These are phyloP conservation scores for Aspergillus panamensis DNA, from an alignment of 495 filamentous ascomycete species.

Conservation along the genomic window DNA sequence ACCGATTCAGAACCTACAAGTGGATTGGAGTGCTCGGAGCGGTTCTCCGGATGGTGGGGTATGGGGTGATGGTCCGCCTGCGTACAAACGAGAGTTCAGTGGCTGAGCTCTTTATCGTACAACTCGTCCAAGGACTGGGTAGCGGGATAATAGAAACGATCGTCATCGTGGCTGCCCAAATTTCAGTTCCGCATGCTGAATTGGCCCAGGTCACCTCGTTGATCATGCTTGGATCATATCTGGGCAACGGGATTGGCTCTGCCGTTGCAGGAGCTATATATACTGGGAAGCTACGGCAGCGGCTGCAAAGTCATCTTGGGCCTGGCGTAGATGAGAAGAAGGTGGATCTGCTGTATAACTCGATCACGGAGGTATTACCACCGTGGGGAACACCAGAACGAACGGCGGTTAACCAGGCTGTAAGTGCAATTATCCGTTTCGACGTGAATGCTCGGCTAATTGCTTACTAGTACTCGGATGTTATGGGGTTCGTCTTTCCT, in stretches of 20 bases:
- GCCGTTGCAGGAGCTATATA: conserved; percentile 49
- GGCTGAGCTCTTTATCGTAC: conserved; percentile 45
- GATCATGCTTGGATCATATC: conserved; percentile 39
- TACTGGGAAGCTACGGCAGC: conserved; percentile 36
- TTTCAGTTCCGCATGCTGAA: conserved; percentile 42
- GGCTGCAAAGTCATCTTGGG: conserved; percentile 33
- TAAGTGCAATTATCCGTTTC: conserved; percentile 18
- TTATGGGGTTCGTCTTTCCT: conserved; percentile 31
- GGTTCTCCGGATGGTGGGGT: conserved; percentile 42
- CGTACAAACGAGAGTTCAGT: conserved; percentile 43
- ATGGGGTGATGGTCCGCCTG: conserved; percentile 49
- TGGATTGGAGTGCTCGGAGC: conserved; percentile 42
- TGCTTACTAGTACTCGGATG: conserved; percentile 38
- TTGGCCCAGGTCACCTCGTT: conserved; percentile 47
- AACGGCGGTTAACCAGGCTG: conserved; percentile 40
- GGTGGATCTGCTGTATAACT: conserved; percentile 39
- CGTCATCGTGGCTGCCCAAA: conserved; percentile 43
- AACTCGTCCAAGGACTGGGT: conserved; percentile 46
- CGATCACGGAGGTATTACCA: conserved; percentile 40
- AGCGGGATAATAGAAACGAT: conserved; percentile 46
- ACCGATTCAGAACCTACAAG: conserved; percentile 43
- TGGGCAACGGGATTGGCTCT: conserved; percentile 47
- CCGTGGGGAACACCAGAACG: conserved; percentile 41
- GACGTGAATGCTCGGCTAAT: conserved; percentile 13
- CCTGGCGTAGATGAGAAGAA: conserved; percentile 16